These are phyloP conservation scores for Candida sp. DNA, from an alignment of 1,139 yeast genomes.

Conservation along the genomic window DNA sequence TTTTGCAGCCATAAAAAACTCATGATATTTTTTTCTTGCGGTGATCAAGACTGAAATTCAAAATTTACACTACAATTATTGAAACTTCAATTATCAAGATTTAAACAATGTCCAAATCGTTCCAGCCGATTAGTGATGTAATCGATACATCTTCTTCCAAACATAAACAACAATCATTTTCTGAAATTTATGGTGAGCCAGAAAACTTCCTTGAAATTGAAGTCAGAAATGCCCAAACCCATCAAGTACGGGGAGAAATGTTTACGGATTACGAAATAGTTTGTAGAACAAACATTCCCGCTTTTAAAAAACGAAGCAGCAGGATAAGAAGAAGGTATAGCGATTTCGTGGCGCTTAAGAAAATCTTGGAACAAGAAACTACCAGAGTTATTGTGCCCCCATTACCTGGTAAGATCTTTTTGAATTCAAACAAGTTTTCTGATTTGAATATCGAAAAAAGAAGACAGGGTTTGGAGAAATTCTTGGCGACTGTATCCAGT, in stretches of 20 bases:
- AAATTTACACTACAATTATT: background rate
- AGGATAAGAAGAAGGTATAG: constrained; percentile 83
- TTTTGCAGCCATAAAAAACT: too few relatives aligned
- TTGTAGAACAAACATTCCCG: constrained; percentile 85
- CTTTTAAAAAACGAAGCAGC: constrained; percentile 66
- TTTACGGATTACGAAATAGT: constrained; percentile 91
- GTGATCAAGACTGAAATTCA: background rate
- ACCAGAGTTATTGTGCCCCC: constrained; percentile 80
- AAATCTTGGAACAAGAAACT: constrained; percentile 70
- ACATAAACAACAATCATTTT: constrained; percentile 63
- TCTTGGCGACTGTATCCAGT: constrained; percentile 79
- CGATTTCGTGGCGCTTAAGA: constrained; percentile 82
- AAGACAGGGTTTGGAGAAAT: constrained; percentile 79
- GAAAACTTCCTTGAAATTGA: constrained; percentile 94
- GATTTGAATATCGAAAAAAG: constrained; percentile 84
- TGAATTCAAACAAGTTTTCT: constrained; percentile 69
- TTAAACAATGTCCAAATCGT: constrained; percentile 34
- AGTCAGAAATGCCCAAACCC: constrained; percentile 78
- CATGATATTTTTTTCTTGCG: background rate
- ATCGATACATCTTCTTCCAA: constrained; percentile 31
- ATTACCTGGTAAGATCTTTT: constrained; percentile 79
- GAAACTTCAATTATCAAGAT: too few relatives aligned
- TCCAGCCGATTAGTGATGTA: constrained; percentile 46
- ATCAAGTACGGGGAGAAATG: constrained; percentile 63
- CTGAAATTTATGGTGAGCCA: constrained; percentile 89